These are phyloP conservation scores for Myriosclerotinia duriaeana DNA, from an alignment of 2,329 filamentous ascomycete species.

Conservation along the genomic window DNA sequence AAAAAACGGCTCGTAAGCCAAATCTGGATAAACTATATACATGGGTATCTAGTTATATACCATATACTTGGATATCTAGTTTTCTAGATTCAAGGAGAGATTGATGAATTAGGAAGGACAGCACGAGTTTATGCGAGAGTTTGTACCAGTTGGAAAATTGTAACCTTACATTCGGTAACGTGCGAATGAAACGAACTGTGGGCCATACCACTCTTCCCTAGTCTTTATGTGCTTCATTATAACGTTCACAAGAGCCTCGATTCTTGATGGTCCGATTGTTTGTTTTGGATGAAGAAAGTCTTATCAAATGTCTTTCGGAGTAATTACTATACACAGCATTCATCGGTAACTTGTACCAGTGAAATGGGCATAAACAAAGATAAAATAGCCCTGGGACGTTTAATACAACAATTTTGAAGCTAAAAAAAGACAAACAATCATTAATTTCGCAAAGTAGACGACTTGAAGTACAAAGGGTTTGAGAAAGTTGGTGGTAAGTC, in stretches of 20 bases:
- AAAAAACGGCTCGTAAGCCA: no score
- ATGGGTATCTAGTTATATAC: no score
- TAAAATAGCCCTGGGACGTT: not conserved
- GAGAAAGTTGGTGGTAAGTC: not conserved
- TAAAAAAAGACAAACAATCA: not conserved
- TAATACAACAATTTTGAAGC: not conserved
- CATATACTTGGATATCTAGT: no score
- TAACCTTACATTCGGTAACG: not conserved
- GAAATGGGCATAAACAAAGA: not conserved
- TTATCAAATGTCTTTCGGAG: not conserved
- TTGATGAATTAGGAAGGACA: not conserved
- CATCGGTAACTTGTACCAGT: not conserved
- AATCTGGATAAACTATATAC: no score
- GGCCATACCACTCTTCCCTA: not conserved
- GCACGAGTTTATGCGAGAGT: not conserved
- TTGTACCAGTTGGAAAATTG: not conserved
- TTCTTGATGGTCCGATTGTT: not conserved
- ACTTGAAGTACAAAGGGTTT: not conserved
- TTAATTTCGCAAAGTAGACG: not conserved
- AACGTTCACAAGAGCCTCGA: not conserved
- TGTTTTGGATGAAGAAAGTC: not conserved
- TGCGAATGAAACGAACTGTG: not conserved
- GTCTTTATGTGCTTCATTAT: not conserved
- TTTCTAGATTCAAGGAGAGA: no score
- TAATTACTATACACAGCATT: no score